Conservation (phyloP, 176 grass and related monocot genomes). For the Echinochloa phyllopogon region DNA sequence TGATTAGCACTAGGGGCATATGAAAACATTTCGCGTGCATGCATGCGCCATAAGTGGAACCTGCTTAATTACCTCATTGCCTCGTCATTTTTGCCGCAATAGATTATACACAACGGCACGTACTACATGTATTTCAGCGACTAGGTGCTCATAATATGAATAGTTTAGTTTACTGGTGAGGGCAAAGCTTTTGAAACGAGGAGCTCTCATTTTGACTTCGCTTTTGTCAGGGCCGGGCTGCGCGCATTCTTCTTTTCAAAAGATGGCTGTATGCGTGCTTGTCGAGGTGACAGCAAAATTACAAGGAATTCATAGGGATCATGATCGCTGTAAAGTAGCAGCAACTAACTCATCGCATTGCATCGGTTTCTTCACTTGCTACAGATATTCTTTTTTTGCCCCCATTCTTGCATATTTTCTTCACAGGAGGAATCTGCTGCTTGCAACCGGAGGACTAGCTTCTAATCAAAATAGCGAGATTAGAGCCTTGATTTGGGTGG, state of each 20-base stretch:
- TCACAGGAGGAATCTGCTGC: conserved; percentile 51
- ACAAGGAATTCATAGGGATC: conserved; percentile 68
- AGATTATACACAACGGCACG: neutral
- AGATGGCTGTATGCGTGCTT: conserved; percentile 39
- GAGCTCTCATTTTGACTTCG: conserved; percentile 56
- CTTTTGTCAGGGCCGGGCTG: conserved; percentile 60
- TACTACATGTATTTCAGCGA: conserved; percentile 41
- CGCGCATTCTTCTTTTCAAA: conserved; percentile 57
- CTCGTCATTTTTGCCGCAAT: conserved; percentile 19
- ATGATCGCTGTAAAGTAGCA: conserved; percentile 56
- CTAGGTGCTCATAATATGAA: neutral
- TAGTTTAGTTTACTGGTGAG: conserved; percentile 20
- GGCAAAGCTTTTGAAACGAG: conserved; percentile 40
- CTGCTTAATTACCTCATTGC: conserved; percentile 37
- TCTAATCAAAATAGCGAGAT: no score
- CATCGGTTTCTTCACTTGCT: conserved; percentile 21
- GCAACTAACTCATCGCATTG: conserved; percentile 43
- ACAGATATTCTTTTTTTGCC: neutral
- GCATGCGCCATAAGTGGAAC: conserved; percentile 19
- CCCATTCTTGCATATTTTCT: conserved; percentile 32
- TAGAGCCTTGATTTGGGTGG: no score
- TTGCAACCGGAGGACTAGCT: conserved; percentile 16
- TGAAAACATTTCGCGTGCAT: neutral
- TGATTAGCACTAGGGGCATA: conserved; percentile 11
- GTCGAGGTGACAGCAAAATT: conserved; percentile 50